Base-by-base conservation (phyloP, 768 basidiomycete species). In the Lenzites betulinus region DNA sequence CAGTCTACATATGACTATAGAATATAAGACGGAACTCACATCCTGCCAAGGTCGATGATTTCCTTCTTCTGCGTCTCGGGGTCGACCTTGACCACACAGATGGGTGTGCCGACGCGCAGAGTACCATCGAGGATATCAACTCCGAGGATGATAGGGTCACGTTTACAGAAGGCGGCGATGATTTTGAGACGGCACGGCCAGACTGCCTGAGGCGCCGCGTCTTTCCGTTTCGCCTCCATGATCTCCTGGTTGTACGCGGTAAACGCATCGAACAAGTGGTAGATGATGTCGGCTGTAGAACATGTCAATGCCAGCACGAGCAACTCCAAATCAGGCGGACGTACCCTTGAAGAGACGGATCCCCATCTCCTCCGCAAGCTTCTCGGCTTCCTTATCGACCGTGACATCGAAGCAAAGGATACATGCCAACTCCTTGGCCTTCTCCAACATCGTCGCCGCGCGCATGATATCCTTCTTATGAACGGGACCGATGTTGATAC, bases 401-500 rank as follows among this genome's bases (percentile, higher is more conserved):
- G 87, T 71, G 7, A 99, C 97, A 74, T 99, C 97, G 77, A 99
- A 99, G 72, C 93, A 95, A 60, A 99, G 87, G 62, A 98, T 90
- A 68, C 92, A 92, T 6, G 96, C 94, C 33, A 95, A 84, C 70
- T 98, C 96, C 71, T 93, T 95, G 12, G 94, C 94, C 72, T 88
- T 93, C 77, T 98, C 96, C 70, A 98, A 76, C 95, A 98, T 98
- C 4, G 89, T 90, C 36, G 90, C 89, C 42, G 90, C 79, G 51
- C 93, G 89, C 87, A 95, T 95, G 62, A 99, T 81, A 69, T 98
- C 95, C 73, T 87, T 93, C 79, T 94, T 95, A 79, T 94, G 90
- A 16, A 99, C 92, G 8, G 96, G 95, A 12, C 97, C 97, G 62
- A 99, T 97, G 74, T 96, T 96, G 76, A 98, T 96, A 18, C 92